Base-by-base conservation (phyloP, 371 early-diverging fungal genomes). In the Coemansia sp. region DNA sequence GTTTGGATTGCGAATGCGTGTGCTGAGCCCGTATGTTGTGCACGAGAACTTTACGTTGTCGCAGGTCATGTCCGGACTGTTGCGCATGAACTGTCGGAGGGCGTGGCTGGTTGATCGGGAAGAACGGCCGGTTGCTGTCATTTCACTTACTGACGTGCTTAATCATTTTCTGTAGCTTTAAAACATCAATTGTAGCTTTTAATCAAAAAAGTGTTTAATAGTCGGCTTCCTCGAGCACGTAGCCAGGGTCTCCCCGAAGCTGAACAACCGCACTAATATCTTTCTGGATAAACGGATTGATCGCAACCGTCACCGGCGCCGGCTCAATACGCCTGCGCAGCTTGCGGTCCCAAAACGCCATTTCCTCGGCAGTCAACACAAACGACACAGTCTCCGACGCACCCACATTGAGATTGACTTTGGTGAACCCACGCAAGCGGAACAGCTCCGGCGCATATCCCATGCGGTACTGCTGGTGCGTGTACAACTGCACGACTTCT, bases 401-500 rank as follows among this genome's bases (percentile, higher is more conserved):
- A 37, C 71, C 75, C 0, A 66, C 67, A 2, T 51, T 59, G 22
- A 79, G 26, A 21, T 59, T 48, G 24, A 71, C 56, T 56, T 78
- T 78, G 16, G 54, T 40, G 18, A 71, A 77, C n/a, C n/a, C 29
- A 40, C 77, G 71, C 45, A 78, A 58, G 5, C 72, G 61, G 29
- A 65, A 78, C 14, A 69, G 71, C n/a, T 84, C 85, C 4, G 84
- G 82, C 48, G 78, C 73, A 48, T 78, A 63, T 1, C 78, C 75
- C 14, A 71, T 57, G 6, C 88, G 83, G 60, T 80, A 82, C n/a
- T 80, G 77, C 50, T 88, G 87, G n/a, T 83, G 74, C 22, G 86
- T 75, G 58, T 81, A 88, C 80, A 89, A 82, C 40, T 87, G 79
- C 4, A 88, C 87, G 0, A 83, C 73, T 63, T 89, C 86, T 58